Base-by-base conservation (phyloP, 1,284 basidiomycete genomes). In the Melampsora americana region DNA sequence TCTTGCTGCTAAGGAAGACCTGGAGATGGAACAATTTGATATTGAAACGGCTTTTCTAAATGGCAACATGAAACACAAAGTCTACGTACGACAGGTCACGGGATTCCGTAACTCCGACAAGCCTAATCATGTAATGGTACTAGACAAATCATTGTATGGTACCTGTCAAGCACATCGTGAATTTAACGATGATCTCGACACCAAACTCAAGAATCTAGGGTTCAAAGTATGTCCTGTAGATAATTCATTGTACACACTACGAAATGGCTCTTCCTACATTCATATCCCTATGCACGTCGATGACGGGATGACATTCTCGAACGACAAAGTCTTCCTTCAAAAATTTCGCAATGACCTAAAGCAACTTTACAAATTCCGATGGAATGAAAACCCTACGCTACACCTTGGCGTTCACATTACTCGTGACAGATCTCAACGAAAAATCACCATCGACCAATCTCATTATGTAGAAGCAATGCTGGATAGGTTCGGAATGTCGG, bases 231-330 rank as follows among this genome's bases (percentile, higher is more conserved):
- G 18, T 39, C 16, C 32, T 65, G 62, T 28, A 11, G 32, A 65
- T 39, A 16, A 39, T 18, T 65, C 30, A 6, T 30, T 65, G 6
- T 65, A 65, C 62, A 30, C 32, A 30, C 26, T 30, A 28, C 11
- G 32, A 5, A 16, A 65, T 30, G 62, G 62, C 6, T 14, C 23
- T n/a, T 11, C 18, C 16, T 65, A 30, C n/a, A 39, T 65, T 28
- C 35, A 30, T n/a, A 65, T 65, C 5, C 62, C 20, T n/a, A 65
- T 65, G 62, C 62, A 65, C 30, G n/a, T 65, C 16, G 32, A 65
- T 35, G 62, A 65, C n/a, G 62, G 62, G 9, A 9, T 65, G 6
- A 35, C 35, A 65, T 65, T 65, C 35, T 65, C 23, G 11, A 65
- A 39, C 30, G 23, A 18, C 16, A 65, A 26, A 11, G 35, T 20